Conservation (phyloP, 2,329 filamentous ascomycete genomes). For the Penicillium sp. region DNA sequence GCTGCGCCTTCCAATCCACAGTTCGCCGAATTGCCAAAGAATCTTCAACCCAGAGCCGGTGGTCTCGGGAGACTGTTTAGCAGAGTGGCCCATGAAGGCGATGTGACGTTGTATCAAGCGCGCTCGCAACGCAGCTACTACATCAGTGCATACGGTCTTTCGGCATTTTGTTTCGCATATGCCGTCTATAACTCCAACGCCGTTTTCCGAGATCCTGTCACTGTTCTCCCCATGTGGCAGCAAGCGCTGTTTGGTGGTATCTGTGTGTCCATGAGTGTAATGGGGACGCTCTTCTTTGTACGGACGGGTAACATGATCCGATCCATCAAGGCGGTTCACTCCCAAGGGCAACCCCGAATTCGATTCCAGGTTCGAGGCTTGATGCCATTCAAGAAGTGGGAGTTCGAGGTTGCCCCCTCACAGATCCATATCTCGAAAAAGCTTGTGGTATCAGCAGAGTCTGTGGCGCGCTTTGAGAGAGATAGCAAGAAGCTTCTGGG, state of each 20-base stretch:
- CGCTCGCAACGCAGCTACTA: slow-evolving; percentile 60
- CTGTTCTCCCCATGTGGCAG: slow-evolving; percentile 52
- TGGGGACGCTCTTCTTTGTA: slow-evolving; percentile 56
- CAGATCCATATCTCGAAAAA: slow-evolving; percentile 32
- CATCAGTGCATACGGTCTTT: slow-evolving; percentile 53
- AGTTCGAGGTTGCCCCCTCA: slow-evolving; percentile 29
- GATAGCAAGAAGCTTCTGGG: slow-evolving; percentile 12
- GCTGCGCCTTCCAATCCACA: not conserved
- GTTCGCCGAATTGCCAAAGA: not conserved
- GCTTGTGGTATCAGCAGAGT: slow-evolving; percentile 26
- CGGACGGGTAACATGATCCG: slow-evolving; percentile 55
- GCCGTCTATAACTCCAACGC: slow-evolving; percentile 48
- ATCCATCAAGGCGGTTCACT: slow-evolving; percentile 49
- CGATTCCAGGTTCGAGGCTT: slow-evolving; percentile 33
- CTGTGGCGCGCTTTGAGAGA: slow-evolving; percentile 16
- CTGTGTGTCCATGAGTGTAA: slow-evolving; percentile 53
- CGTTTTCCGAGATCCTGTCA: slow-evolving; percentile 46
- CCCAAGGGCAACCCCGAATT: slow-evolving; percentile 27
- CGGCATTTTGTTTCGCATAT: slow-evolving; percentile 49
- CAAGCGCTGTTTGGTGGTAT: slow-evolving; percentile 53
- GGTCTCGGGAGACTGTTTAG: slow-evolving; percentile 46
- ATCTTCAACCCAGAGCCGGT: slow-evolving; percentile 5
- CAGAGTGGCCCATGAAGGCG: slow-evolving; percentile 50
- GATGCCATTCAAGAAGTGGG: slow-evolving; percentile 34
- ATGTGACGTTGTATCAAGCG: slow-evolving; percentile 58